Evolutionary conservation across 768 basidiomycete species (phyloP).

Genomic region (Mycena maculata): DNA sequence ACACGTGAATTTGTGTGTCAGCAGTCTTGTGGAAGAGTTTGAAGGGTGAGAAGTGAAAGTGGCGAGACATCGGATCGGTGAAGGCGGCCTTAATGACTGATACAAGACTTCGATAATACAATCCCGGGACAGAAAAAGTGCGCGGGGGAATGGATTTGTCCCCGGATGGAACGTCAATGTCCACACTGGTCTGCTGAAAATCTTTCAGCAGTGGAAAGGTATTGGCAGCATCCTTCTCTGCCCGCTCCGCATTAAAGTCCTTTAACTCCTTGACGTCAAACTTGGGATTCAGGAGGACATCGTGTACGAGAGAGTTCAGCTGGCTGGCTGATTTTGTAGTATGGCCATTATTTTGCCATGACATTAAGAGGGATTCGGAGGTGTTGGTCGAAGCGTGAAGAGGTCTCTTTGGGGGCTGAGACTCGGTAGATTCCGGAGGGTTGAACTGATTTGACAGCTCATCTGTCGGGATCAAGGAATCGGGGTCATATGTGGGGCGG

Average conservation of each 20-base stretch:
- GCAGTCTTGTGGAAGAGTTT: not conserved
- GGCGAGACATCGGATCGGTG: slow-evolving; percentile 20
- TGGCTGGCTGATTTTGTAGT: slow-evolving; percentile 29
- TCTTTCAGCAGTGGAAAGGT: not conserved
- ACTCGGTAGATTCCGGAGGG: not conserved
- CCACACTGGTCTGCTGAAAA: not conserved
- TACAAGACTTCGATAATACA: slow-evolving; percentile 40
- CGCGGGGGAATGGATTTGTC: not conserved
- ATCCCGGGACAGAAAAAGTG: slow-evolving; percentile 37
- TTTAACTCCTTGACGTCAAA: slow-evolving; percentile 28
- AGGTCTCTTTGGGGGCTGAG: not conserved
- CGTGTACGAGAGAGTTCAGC: slow-evolving; percentile 23
- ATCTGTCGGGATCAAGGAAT: slow-evolving; percentile 2
- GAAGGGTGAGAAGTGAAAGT: slow-evolving; percentile 38
- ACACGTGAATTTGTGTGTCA: not conserved
- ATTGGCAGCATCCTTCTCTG: slow-evolving; percentile 4
- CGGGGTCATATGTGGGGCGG: slow-evolving; percentile 28
- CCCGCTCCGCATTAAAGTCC: slow-evolving; percentile 27
- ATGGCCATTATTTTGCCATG: slow-evolving; percentile 27
- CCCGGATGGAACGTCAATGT: not conserved
- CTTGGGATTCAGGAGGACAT: slow-evolving; percentile 25
- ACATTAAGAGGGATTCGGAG: slow-evolving; percentile 1
- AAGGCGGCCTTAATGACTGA: slow-evolving; percentile 39
- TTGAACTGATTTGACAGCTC: slow-evolving; percentile 21
- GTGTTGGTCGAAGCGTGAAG: not conserved